These are phyloP conservation scores for Copromyces sp. DNA, from an alignment of 495 filamentous ascomycete species.

Conservation along the genomic window DNA sequence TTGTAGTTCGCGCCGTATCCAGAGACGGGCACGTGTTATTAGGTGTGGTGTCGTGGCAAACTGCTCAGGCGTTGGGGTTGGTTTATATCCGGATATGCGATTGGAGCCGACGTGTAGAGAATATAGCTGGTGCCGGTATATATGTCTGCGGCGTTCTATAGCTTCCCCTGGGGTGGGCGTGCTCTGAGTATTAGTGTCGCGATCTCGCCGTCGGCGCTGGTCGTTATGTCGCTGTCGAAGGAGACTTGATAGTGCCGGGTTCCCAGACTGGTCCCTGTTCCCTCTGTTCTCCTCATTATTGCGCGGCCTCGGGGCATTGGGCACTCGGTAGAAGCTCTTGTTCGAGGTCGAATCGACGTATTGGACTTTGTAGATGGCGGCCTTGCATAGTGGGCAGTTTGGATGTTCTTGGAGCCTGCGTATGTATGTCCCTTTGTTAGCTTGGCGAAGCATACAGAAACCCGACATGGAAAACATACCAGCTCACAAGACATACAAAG, in stretches of 20 bases:
- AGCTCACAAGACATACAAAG: constrained; percentile 73
- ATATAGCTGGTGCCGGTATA: constrained; percentile 70
- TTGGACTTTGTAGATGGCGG: constrained; percentile 54
- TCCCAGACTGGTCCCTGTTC: not conserved
- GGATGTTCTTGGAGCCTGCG: constrained; percentile 49
- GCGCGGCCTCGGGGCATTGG: constrained; percentile 7
- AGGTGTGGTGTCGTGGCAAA: constrained; percentile 57
- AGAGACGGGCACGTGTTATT: constrained; percentile 72
- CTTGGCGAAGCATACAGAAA: not conserved
- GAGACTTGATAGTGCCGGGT: not conserved
- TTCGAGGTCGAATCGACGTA: constrained; percentile 49
- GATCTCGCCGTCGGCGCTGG: constrained; percentile 13
- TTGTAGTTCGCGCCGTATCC: constrained; percentile 78
- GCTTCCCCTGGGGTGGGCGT: constrained; percentile 38
- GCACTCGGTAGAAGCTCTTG: constrained; percentile 34
- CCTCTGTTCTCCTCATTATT: not conserved
- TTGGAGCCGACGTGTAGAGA: constrained; percentile 72
- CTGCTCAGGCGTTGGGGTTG: constrained; percentile 58
- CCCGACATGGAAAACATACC: constrained; percentile 26
- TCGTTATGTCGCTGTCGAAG: constrained; percentile 3
- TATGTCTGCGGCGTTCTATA: constrained; percentile 55
- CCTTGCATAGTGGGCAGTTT: constrained; percentile 72
- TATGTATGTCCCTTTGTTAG: not conserved
- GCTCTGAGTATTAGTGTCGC: constrained; percentile 6
- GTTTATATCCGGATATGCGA: constrained; percentile 60